phyloP scores from a whole-genome alignment of 768 basidiomycete species.

The Phaffia tasmanica region DNA sequence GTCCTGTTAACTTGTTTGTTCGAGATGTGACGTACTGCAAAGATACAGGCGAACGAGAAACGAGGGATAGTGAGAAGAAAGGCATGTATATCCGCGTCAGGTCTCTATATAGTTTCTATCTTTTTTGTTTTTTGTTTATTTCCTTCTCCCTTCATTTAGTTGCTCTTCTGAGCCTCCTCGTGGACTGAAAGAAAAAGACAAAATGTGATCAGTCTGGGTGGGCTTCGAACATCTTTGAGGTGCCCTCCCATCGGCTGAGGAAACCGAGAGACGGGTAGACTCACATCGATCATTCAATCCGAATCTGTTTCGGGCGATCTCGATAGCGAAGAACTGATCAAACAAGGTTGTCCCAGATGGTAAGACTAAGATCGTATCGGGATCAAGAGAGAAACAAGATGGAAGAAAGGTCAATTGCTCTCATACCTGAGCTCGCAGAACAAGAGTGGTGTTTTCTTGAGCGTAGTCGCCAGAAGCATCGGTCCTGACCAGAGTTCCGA shows the following conservation, averaged over 20 bases:
- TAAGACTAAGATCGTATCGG: too few species aligned
- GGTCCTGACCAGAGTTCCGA: conserved; percentile 82
- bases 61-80: too few species aligned
- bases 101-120: too few species aligned
- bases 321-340: conserved; percentile 77
- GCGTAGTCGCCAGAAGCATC: conserved; percentile 70
- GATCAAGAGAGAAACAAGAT: not conserved
- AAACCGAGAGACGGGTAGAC: not conserved
- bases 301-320: conserved; percentile 82
- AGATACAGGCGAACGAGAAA: too few species aligned
- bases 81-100: too few species aligned
- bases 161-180: conserved; percentile 13
- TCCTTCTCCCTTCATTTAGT: not conserved
- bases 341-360: too few species aligned
- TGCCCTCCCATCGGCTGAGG: not conserved
- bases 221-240: not conserved
- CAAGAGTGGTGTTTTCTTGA: conserved; percentile 88
- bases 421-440: conserved; percentile 42
- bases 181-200: not conserved
- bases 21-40: too few species aligned
- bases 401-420: not conserved
- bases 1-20: too few species aligned
- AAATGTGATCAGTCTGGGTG: not conserved
- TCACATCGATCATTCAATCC: conserved; percentile 62
- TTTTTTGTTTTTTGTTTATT: not conserved